Evolutionary conservation across 2,329 filamentous ascomycete species (phyloP).

Genomic region (Aspergillus neotritici): DNA sequence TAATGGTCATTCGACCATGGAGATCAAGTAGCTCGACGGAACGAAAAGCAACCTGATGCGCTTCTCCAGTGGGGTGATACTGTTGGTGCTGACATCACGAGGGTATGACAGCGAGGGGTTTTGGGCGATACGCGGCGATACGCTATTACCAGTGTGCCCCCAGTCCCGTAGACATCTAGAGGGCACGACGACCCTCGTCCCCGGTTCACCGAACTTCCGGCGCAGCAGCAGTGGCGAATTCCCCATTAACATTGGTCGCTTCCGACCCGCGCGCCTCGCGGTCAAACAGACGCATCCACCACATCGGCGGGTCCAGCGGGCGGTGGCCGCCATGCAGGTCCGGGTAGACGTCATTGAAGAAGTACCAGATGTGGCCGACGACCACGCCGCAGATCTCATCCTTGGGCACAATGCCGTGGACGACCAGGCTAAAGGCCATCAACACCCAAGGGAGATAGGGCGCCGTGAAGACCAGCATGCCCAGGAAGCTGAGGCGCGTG

Average conservation of each 20-base stretch:
- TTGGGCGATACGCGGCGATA: too few species aligned
- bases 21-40: too few species aligned
- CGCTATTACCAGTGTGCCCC: too few species aligned
- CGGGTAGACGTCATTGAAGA: conserved; percentile 95
- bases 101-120: too few species aligned
- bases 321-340: conserved; percentile 77
- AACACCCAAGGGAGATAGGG: conserved; percentile 95
- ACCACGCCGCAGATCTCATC: conserved; percentile 94
- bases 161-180: background rate
- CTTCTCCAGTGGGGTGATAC: too few species aligned
- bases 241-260: conserved; percentile 25
- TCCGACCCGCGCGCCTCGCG: conserved; percentile 16
- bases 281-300: conserved; percentile 84
- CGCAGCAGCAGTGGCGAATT: conserved; percentile 30
- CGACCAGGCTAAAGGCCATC: conserved; percentile 84
- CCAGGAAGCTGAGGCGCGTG: conserved; percentile 80
- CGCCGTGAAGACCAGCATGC: conserved; percentile 82
- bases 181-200: background rate
- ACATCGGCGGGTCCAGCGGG: conserved; percentile 80
- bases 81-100: too few species aligned
- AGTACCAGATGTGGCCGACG: conserved; percentile 96
- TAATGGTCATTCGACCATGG: too few species aligned
- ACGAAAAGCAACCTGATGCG: too few species aligned
- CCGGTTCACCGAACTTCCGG: conserved; percentile 30
- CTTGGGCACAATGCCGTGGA: conserved; percentile 84